Evolutionary conservation across 1,284 basidiomycete species (phyloP).

Genomic region (Singerocomus rubriflavus): DNA sequence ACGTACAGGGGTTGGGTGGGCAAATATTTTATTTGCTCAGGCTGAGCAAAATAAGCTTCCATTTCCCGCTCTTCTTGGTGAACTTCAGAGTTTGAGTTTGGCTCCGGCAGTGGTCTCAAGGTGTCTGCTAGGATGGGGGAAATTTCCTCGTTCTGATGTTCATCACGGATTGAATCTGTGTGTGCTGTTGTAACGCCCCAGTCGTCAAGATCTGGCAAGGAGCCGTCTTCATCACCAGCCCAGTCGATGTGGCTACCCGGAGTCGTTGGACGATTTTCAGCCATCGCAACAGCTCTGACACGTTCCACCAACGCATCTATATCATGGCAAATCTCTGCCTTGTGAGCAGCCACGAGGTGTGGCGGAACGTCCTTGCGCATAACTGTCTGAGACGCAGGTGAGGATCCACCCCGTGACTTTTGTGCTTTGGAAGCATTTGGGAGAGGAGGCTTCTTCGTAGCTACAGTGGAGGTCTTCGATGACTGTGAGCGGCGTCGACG

Average conservation of each 20-base stretch:
- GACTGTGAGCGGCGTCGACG: constrained; percentile 40
- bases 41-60: constrained; percentile 19
- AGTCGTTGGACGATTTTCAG: constrained; percentile 59
- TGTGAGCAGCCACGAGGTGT: constrained; percentile 46
- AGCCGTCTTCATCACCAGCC: constrained; percentile 81
- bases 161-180: constrained; percentile 12
- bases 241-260: constrained; percentile 79
- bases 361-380: constrained; percentile 58
- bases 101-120: constrained; percentile 60
- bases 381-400: constrained; percentile 35
- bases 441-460: constrained; percentile 15
- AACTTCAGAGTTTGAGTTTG: constrained; percentile 20
- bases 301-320: constrained; percentile 72
- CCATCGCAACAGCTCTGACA: constrained; percentile 67
- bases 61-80: constrained; percentile 20
- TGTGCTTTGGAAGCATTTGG: constrained; percentile 22
- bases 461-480: constrained; percentile 16
- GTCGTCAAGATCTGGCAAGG: constrained; percentile 75
- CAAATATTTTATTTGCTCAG: constrained; percentile 9
- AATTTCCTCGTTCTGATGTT: constrained; percentile 42
- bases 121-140: constrained; percentile 69
- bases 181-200: constrained; percentile 62
- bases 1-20: constrained; percentile 8
- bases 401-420: constrained; percentile 16
- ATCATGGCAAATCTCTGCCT: constrained; percentile 51